A percentile compares a stretch with the other conserved stretches of the same genome.
These are phyloP conservation scores for Hypomontagnella monticulosa DNA, from an alignment of 495 filamentous ascomycete species.

Conservation along the genomic window DNA sequence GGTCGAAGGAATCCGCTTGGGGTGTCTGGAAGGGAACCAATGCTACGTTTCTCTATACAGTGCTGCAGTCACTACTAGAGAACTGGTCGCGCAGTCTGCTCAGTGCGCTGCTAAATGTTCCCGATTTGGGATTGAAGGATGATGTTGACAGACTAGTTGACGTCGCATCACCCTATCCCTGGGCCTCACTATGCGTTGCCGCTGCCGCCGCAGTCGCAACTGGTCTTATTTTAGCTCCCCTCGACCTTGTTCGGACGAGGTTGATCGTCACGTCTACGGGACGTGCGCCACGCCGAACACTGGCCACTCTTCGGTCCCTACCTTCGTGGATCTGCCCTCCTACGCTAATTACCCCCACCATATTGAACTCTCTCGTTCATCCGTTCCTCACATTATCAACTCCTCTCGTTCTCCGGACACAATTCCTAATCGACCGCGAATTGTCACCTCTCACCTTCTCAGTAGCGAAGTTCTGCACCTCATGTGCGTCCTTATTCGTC, in stretches of 20 bases:
- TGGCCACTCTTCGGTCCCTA: constrained; percentile 77
- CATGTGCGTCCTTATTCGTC: constrained; percentile 80
- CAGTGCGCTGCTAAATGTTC: constrained; percentile 82
- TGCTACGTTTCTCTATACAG: constrained; percentile 85
- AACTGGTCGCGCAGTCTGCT: constrained; percentile 86
- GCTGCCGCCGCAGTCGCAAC: constrained; percentile 84
- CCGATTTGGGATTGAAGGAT: constrained; percentile 74
- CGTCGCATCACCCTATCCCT: constrained; percentile 76
- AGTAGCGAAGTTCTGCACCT: constrained; percentile 78
- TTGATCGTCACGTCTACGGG: constrained; percentile 84
- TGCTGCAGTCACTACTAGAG: constrained; percentile 85
- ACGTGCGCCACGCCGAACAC: constrained; percentile 74
- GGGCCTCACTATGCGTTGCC: constrained; percentile 77
- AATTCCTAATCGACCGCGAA: constrained; percentile 81
- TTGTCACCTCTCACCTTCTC: constrained; percentile 82
- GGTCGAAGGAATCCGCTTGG: constrained; percentile 87
- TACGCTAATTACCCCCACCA: constrained; percentile 78
- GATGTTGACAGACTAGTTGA: constrained; percentile 61
- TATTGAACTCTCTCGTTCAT: constrained; percentile 85
- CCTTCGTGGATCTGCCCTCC: constrained; percentile 79
- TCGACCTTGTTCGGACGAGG: constrained; percentile 90
- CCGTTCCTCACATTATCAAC: constrained; percentile 80
- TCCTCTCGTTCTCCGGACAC: constrained; percentile 81
- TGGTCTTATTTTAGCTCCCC: constrained; percentile 79
- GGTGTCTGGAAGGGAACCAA: constrained; percentile 96